Base-by-base conservation (phyloP, 495 filamentous ascomycete genomes). In the Cetradonia linearis region DNA sequence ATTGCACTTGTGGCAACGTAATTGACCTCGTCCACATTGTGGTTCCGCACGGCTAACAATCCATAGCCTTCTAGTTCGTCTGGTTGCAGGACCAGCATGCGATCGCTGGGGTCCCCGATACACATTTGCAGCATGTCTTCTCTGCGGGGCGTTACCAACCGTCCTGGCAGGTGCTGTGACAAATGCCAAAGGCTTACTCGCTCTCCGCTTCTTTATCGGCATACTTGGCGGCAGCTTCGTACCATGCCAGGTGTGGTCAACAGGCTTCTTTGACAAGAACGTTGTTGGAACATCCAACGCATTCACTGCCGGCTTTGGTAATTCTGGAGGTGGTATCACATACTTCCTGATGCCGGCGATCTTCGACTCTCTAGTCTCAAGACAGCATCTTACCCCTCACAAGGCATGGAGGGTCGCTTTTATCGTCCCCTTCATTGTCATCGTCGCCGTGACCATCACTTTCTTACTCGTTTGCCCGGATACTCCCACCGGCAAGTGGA, bases 221-320 rank as follows among this genome's bases (percentile, higher is more conserved):
- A 95, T 97, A 58, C 79, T 97, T 1, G 92, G 92, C 34, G 92
- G 86, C 1, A 81, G 81, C 6, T 97, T 97, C 63, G 91, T 97
- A 3, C 92, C 92, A 2, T 96, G 92, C 70, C 92, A 95, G 65
- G 92, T 96, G 9, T 97, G 92, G 91, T 88, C 86, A 33, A 96
- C 92, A 0, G 91, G 87, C 2, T 96, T 92, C 77, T 95, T 93
- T 67, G 92, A 97, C 75, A 96, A 95, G 76, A 94, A 89, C 67
- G 82, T 96, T 20, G 88, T 97, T 27, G 92, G 92, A 37, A 88
- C 88, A 5, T 89, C 91, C 59, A 97, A 96, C 67, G 85, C 89
- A 9, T 73, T 97, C 2, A 85, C 90, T 14, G 92, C 82, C 55
- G 92, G 92, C 2, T 84, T 86, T 70, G 92, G 92, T 38, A 97